Evolutionary conservation across 257 asterid genomes (phyloP), one percentile per base, ranked within the genome.

Genomic region (Lycium ferocissimum): DNA sequence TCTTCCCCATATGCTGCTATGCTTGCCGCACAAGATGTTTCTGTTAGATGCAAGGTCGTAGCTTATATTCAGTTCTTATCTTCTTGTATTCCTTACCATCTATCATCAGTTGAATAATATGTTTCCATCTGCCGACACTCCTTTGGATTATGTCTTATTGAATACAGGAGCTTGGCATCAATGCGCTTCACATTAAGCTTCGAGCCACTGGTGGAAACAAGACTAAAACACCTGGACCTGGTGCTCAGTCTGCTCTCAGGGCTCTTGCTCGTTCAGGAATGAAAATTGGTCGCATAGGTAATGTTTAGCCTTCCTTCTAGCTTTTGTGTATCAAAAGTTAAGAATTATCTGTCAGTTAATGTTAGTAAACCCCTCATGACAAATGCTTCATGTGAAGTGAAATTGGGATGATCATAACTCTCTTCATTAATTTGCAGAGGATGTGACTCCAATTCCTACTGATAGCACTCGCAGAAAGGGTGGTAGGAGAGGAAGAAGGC

Each of bases 241-340:
- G 81, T 75, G 81, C 81, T 75, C 81, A 75, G 62, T 75, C 81
- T 75, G 81, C 81, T 75, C 81, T 75, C 22, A 49, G 81, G 81
- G 81, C 81, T 22, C 81, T 75, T 75, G 81, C 81, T 49, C 81
- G 81, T 26, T 75, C 81, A 49, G 81, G 81, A 22, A 75, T 75
- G 81, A 75, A 75, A 75, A 75, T 75, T 49, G 81, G 81, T 2
- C 81, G 81, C 22, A 75, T 75, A 75, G 81, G 81, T 75, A 75
- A 1, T 22, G 20, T 7, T 22, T 75, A 75, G 81, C 43, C 9
- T 22, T 63, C 17, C 6, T 22, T 63, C 40, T 62, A 22, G 17
- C 71, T 75, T 57, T 57, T 75, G 43, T 22, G 3, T 20, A 20
- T 20, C 61, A 45, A 11, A 45, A 47, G 40, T 59, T 73, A 10